phyloP scores from a whole-genome alignment of 208 protist genomes.

The Strigomonas oncopelti region DNA sequence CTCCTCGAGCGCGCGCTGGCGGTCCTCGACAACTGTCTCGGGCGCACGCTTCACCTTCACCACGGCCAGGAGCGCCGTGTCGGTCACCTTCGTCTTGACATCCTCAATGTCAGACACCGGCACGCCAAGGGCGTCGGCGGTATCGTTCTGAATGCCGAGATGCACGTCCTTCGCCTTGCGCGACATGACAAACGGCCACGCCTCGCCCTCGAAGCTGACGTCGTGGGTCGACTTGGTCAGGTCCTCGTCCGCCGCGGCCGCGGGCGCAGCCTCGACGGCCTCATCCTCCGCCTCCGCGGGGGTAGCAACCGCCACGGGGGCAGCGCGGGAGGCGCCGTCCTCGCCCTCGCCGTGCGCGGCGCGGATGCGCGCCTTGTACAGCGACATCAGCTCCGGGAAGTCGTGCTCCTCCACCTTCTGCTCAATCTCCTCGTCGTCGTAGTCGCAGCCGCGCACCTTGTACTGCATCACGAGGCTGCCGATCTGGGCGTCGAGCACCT shows the following conservation, averaged over 20 bases:
- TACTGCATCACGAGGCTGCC: conserved; percentile 48
- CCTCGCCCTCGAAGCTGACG: conserved; percentile 33
- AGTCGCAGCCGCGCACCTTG: conserved; percentile 29
- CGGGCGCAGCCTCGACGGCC: conserved; percentile 5
- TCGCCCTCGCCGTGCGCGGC: conserved; percentile 7
- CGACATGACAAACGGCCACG: conserved; percentile 32
- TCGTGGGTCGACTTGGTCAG: conserved; percentile 16
- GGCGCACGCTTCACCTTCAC: conserved; percentile 27
- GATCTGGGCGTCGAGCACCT: conserved; percentile 33
- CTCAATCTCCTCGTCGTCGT: conserved; percentile 37
- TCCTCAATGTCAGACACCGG: conserved; percentile 18
- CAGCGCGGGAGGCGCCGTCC: not conserved
- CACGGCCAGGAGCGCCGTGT: conserved; percentile 24
- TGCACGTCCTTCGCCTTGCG: conserved; percentile 29
- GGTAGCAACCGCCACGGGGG: not conserved
- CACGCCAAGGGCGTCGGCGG: conserved; percentile 29
- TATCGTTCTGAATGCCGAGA: conserved; percentile 38
- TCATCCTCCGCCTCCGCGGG: conserved; percentile 7
- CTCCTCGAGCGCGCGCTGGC: conserved; percentile 39
- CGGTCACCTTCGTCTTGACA: conserved; percentile 17
- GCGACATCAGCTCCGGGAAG: conserved; percentile 33
- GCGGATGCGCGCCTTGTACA: conserved; percentile 36
- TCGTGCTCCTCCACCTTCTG: conserved; percentile 32
- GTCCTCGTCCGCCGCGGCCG: conserved; percentile 10
- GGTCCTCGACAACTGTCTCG: conserved; percentile 21